Base-by-base conservation (phyloP, 2,329 filamentous ascomycete species). In the Arachnomyces sp. region DNA sequence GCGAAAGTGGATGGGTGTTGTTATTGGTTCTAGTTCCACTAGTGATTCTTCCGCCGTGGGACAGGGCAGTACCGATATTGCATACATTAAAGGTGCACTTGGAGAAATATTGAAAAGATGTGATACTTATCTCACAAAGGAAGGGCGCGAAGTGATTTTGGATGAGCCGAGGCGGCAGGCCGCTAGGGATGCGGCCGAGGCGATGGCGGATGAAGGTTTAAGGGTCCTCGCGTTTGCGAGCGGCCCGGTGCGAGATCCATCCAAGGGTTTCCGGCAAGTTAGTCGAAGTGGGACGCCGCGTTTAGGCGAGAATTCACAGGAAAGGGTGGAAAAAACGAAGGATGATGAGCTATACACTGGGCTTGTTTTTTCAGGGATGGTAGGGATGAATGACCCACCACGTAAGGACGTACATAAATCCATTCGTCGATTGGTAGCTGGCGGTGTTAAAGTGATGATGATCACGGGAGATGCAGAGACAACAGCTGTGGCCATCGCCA, bases 1-100 rank as follows among this genome's bases (percentile, higher is more conserved):
- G 59, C 78, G 90, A 42, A 98, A 98, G 64, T 98, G 90, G 90
- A 98, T 98, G 93, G 93, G 93, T 28, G 89, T 95, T 18, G 84
- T 88, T 2, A 85, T 95, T 51, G 80, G 79, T 21, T 66, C 63
- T 46, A 63, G 66, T 25, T 64, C 60, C 42, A 56, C 66, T 32
- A 69, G 72, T 15, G 73, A 78, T 35, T 71, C 71, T 18, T 72
- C 70, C 43, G 37, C 40, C 28, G 39, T 39, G 12, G 36, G 44
- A 17, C n/a, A 29, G 4, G 68, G 69, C 39, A 80, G 84, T 29
- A 79, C 80, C 45, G 86, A 94, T 54, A 81, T 87, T 49, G 89
- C 87, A 1, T 98, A 96, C 60, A 86, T 96, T 68, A 98, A 98
- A 60, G 93, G 92, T 25, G 86, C 92, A 28, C 73, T 96, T 31